Base-by-base conservation (phyloP, 2,329 filamentous ascomycete species). In the Sarocladium strictum region DNA sequence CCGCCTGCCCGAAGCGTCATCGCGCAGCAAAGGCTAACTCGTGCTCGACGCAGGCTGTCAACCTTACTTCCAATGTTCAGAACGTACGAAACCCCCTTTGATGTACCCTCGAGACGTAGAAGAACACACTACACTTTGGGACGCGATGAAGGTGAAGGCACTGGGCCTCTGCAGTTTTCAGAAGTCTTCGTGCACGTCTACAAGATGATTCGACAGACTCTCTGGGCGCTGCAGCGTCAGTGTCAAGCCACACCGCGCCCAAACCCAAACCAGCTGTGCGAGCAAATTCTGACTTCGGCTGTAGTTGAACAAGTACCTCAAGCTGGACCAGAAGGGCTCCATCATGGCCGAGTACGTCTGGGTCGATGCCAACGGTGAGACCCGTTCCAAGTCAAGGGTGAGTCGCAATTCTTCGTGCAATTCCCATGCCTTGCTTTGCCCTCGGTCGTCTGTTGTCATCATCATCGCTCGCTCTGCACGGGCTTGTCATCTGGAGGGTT, bases 261-360 rank as follows among this genome's bases (percentile, higher is more conserved):
- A 47, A 15, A 24, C 43, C 43, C 7, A 47, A 47, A 27, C 10
- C 23, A 47, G 43, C 6, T 5, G 12, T 21, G 29, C 47, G 15
- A 51, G 19, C 21, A 24, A 21, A 35, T 21, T 21, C 47, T 51
- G 47, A 51, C 47, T 51, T 29, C 11, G 29, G 17, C 12, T 60
- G 66, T 73, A 96, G 90, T 85, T 97, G 73, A 78, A 87, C 73
- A 97, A 97, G 76, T 97, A 93, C 82, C 84, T 94, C 76, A 79
- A 80, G 68, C 89, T 97, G 67, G 87, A 91, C 72, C 93, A 97
- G 79, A 89, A 87, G 73, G 92, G 91, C 72, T 78, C 77, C 65
- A 80, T 95, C 69, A 94, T 96, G 75, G 93, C 91, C 69, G 93
- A 97, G 78, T 97, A 97, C 77, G 85, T 97, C 80, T 97, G 93